A percentile compares a stretch with the other conserved stretches of the same genome.
phyloP scores from a whole-genome alignment of 768 basidiomycete species.

The Scleroderma bovista region DNA sequence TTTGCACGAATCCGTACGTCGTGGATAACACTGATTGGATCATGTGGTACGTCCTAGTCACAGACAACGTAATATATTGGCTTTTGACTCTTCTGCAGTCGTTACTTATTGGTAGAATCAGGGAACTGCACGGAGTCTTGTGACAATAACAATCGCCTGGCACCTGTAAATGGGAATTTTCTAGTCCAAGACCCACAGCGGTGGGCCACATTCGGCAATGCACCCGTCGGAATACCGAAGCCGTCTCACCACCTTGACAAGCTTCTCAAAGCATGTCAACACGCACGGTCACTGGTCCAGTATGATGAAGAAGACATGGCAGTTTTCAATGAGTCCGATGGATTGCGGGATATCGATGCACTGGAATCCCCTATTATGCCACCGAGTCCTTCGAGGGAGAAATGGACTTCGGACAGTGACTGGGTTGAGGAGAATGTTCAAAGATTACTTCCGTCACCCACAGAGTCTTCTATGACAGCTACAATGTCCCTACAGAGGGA shows the following conservation, averaged over 20 bases:
- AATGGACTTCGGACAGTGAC: conserved; percentile 52
- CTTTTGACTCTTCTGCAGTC: background rate
- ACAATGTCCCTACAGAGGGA: conserved; percentile 58
- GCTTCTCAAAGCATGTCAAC: conserved; percentile 37
- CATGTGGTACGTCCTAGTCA: conserved; percentile 43
- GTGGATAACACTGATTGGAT: conserved; percentile 66
- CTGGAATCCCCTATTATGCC: background rate
- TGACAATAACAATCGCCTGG: background rate
- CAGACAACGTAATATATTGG: background rate
- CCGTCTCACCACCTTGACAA: conserved; percentile 47
- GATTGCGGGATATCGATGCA: background rate
- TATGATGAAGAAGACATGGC: conserved; percentile 46
- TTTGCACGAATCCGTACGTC: conserved; percentile 46
- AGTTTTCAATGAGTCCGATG: conserved; percentile 31
- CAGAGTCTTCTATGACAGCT: conserved; percentile 47
- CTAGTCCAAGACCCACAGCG: background rate
- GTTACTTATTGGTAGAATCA: background rate
- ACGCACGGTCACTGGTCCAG: conserved; percentile 39
- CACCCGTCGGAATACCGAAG: conserved; percentile 49
- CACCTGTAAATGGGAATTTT: background rate
- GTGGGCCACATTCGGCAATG: conserved; percentile 1
- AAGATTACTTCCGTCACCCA: conserved; percentile 54
- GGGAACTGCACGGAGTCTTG: background rate
- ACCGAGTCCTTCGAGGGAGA: background rate
- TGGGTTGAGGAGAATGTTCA: conserved; percentile 43